Conservation (phyloP, 2,329 filamentous ascomycete species). For the Colletotrichum sp. region DNA sequence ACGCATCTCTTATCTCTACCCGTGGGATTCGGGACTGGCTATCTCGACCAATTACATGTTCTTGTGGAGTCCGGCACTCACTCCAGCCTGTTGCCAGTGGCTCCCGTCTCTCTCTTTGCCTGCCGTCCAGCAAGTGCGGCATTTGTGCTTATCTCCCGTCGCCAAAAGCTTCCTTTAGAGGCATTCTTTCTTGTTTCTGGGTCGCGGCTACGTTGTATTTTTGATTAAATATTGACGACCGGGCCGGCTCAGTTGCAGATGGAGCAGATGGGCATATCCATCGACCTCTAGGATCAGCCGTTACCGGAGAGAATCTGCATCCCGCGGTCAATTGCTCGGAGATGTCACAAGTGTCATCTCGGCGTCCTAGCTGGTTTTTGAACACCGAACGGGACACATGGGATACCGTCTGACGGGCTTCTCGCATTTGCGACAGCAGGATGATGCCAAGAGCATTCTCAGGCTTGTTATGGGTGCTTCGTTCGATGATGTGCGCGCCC, state of each 20-base stretch:
- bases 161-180: not conserved
- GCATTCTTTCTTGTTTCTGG: not conserved
- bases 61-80: not conserved
- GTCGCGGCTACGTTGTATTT: not conserved
- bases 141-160: constrained; percentile 17
- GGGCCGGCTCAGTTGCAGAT: not conserved
- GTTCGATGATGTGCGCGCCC: not conserved
- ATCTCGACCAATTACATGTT: constrained; percentile 8
- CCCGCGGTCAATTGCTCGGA: not conserved
- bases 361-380: not conserved
- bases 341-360: not conserved
- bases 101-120: not conserved
- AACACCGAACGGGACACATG: not conserved
- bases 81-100: not conserved
- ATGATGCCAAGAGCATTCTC: not conserved
- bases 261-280: not conserved
- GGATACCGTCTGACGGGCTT: not conserved
- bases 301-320: constrained; percentile 4
- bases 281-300: not conserved
- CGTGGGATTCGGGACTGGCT: not conserved
- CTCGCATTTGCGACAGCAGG: not conserved
- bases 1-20: constrained; percentile 14
- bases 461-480: not conserved
- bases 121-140: not conserved
- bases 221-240: not conserved